Evolutionary conservation across 2,329 filamentous ascomycete species (phyloP), one percentile per base, ranked within the genome.

Genomic region (Colletotrichum tanaceti): DNA sequence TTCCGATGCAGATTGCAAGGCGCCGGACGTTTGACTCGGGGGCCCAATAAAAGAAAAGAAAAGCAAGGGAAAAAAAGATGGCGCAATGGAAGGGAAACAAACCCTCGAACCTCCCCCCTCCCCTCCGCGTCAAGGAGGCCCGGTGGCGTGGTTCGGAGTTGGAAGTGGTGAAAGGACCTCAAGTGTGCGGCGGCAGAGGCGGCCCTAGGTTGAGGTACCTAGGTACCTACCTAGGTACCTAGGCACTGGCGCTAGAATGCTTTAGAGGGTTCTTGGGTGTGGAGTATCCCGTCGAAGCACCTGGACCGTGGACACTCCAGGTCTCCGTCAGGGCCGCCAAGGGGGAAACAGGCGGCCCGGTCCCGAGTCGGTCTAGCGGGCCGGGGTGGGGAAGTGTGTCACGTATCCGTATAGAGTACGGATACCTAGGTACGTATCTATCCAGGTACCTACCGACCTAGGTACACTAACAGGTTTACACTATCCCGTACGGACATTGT

Each of bases 21-120:
- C 60, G 62, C 43, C 62, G 62, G 65, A 52, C 65, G 62, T 68
- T 68, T 68, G 54, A 65, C 49, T 68, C 62, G n/a, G n/a, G 65
- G 65, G 60, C 62, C 35, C 46, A n/a, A n/a, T n/a, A n/a, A n/a
- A n/a, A n/a, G n/a, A n/a, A n/a, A n/a, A n/a, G n/a, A n/a, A n/a
- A n/a, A n/a, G n/a, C n/a, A n/a, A n/a, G n/a, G n/a, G n/a, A 58
- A n/a, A 20, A 44, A n/a, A 60, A 43, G 54, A 43, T 28, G 60
- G 62, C 65, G 65, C 65, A 68, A 68, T 68, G 65, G 28, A 32
- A 32, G 7, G 28, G 28, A 32, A n/a, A n/a, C n/a, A 32, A 68
- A 68, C 65, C 57, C 65, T 65, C 65, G 65, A 68, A 65, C n/a
- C n/a, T n/a, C n/a, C n/a, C n/a, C n/a, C n/a, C n/a, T n/a, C n/a